These are phyloP conservation scores for Cavenderia fasciculata DNA, from an alignment of 78 protist genomes.

Conservation along the genomic window DNA sequence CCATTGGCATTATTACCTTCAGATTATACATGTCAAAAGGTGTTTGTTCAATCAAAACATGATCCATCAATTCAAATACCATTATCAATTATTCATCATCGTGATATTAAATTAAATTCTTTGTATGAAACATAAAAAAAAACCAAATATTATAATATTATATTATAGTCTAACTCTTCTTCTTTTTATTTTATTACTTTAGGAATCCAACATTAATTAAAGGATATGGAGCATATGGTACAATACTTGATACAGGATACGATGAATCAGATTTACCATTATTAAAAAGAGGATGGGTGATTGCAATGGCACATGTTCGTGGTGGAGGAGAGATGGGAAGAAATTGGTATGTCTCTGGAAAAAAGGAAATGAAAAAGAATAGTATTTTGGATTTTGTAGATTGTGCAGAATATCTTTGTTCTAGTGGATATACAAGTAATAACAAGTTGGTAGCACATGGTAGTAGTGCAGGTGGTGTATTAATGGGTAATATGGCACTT, in stretches of 20 bases:
- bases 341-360: conserved; percentile 70
- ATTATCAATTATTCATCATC: conserved; percentile 22
- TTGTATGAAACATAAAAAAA: too few relatives aligned
- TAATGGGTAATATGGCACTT: conserved; percentile 63
- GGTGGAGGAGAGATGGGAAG: conserved; percentile 81
- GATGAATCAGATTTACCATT: conserved; percentile 26
- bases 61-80: conserved; percentile 28
- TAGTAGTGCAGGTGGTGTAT: conserved; percentile 77
- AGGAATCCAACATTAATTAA: conserved; percentile 54
- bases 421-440: conserved; percentile 10
- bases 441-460: conserved; percentile 46
- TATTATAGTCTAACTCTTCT: background rate
- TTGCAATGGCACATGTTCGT: conserved; percentile 65
- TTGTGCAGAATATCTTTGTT: conserved; percentile 46
- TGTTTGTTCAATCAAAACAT: conserved; percentile 21
- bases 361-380: conserved; percentile 28
- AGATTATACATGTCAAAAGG: background rate
- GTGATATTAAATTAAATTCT: background rate
- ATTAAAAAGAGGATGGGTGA: conserved; percentile 50
- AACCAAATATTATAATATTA: background rate
- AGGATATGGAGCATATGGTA: conserved; percentile 83
- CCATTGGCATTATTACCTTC: conserved; percentile 2
- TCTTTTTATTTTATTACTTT: background rate
- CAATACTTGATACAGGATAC: background rate
- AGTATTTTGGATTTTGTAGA: conserved; percentile 69